Evolutionary conservation across 192 early-diverging fungal genomes (phyloP).

Genomic region (Backusella tarrabulga): DNA sequence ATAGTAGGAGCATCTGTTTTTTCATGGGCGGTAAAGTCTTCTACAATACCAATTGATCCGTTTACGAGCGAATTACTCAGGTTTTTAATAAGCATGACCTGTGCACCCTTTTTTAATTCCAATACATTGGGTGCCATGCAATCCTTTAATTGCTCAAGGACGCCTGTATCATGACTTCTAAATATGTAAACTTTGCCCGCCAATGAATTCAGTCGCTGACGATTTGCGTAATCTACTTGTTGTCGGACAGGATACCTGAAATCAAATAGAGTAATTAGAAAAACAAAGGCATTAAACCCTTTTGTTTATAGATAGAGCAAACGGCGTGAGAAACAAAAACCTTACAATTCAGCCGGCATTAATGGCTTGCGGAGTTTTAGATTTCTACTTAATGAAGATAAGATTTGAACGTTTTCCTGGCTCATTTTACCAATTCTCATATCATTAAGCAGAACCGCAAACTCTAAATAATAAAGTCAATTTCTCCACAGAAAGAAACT

Average conservation of each 20-base stretch:
- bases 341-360: constrained; percentile 70
- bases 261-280: background rate
- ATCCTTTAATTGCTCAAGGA: constrained; percentile 33
- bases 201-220: constrained; percentile 48
- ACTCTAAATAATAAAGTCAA: constrained; percentile 31
- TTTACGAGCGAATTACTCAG: constrained; percentile 63
- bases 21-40: constrained; percentile 32
- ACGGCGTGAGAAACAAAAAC: background rate
- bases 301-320: background rate
- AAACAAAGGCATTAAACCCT: background rate
- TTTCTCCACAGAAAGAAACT: background rate
- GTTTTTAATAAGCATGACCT: constrained; percentile 87
- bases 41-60: constrained; percentile 68
- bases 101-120: constrained; percentile 69
- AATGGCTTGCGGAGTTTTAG: constrained; percentile 55
- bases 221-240: constrained; percentile 78
- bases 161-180: constrained; percentile 43
- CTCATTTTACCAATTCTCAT: constrained; percentile 73
- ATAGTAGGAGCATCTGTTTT: background rate
- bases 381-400: constrained; percentile 45
- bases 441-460: constrained; percentile 82
- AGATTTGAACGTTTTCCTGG: constrained; percentile 39
- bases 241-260: constrained; percentile 56
- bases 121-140: constrained; percentile 59
- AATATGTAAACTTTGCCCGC: constrained; percentile 47